A percentile compares a stretch with the other conserved stretches of the same genome.
These are phyloP conservation scores for Pleurotus tuoliensis DNA, from an alignment of 768 basidiomycete genomes.

Conservation along the genomic window DNA sequence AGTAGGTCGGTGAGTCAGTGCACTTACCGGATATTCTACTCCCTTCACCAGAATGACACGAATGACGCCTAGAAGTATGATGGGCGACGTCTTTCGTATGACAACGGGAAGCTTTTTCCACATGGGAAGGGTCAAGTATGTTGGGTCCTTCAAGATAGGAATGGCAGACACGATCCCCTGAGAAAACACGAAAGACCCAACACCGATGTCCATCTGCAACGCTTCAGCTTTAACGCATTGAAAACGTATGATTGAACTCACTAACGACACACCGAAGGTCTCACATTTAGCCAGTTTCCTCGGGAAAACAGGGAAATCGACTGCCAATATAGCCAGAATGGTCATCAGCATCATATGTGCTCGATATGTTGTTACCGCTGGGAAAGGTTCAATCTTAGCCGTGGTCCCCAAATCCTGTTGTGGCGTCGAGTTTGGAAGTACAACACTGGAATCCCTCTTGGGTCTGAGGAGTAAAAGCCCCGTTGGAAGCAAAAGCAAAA, in stretches of 20 bases:
- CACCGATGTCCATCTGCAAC: slow-evolving; percentile 92
- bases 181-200: slow-evolving; percentile 96
- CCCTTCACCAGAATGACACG: slow-evolving; percentile 88
- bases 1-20: not conserved
- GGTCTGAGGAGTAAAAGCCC: slow-evolving; percentile 41
- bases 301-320: slow-evolving; percentile 93
- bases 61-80: slow-evolving; percentile 70
- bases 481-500: slow-evolving; percentile 43
- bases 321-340: slow-evolving; percentile 84
- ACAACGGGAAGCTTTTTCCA: slow-evolving; percentile 46
- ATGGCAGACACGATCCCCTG: slow-evolving; percentile 91
- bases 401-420: slow-evolving; percentile 3
- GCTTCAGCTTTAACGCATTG: not conserved
- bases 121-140: slow-evolving; percentile 45
- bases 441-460: slow-evolving; percentile 38
- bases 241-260: slow-evolving; percentile 29
- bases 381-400: slow-evolving; percentile 40
- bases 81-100: slow-evolving; percentile 57
- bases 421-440: slow-evolving; percentile 30
- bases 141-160: slow-evolving; percentile 65
- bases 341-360: slow-evolving; percentile 97
- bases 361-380: slow-evolving; percentile 83
- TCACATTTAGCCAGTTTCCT: slow-evolving; percentile 88
- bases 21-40: slow-evolving; percentile 83
- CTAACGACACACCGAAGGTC: slow-evolving; percentile 91